phyloP scores from a whole-genome alignment of 768 basidiomycete species.

The Chalciporus pseudorubinellus region DNA sequence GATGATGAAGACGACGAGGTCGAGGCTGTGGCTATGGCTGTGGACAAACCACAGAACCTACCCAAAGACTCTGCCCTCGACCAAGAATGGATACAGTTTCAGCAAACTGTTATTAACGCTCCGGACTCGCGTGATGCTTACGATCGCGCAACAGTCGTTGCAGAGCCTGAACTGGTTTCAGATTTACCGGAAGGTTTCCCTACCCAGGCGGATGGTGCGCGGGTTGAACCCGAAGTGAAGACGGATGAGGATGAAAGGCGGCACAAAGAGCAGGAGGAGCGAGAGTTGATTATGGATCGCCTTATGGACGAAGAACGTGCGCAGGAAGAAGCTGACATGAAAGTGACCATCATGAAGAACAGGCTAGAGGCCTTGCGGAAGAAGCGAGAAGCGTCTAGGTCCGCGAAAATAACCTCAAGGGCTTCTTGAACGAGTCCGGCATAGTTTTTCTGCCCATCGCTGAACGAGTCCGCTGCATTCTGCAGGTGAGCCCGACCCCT shows the following conservation, averaged over 20 bases:
- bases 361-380: slow-evolving; percentile 58
- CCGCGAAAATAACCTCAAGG: slow-evolving; percentile 18
- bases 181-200: slow-evolving; percentile 52
- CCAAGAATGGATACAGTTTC: slow-evolving; percentile 72
- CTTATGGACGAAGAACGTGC: slow-evolving; percentile 80
- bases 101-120: slow-evolving; percentile 55
- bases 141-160: slow-evolving; percentile 67
- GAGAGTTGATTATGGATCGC: slow-evolving; percentile 83
- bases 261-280: slow-evolving; percentile 65
- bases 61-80: slow-evolving; percentile 45
- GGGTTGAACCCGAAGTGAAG: slow-evolving; percentile 13
- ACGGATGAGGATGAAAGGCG: slow-evolving; percentile 39
- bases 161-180: slow-evolving; percentile 59
- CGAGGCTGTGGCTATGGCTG: slow-evolving; percentile 1
- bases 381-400: slow-evolving; percentile 39
- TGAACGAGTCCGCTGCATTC: too few species aligned
- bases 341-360: slow-evolving; percentile 62
- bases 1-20: slow-evolving; percentile 43
- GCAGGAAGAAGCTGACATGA: slow-evolving; percentile 85
- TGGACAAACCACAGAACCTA: neutral
- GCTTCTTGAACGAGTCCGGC: slow-evolving; percentile 6
- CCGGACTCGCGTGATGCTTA: slow-evolving; percentile 49
- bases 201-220: slow-evolving; percentile 26
- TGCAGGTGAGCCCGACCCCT: too few species aligned
- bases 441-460: neutral